Evolutionary conservation across 106 monocot genomes (phyloP), one percentile per base, ranked within the genome.

Genomic region (Xerophyta viscosa): DNA sequence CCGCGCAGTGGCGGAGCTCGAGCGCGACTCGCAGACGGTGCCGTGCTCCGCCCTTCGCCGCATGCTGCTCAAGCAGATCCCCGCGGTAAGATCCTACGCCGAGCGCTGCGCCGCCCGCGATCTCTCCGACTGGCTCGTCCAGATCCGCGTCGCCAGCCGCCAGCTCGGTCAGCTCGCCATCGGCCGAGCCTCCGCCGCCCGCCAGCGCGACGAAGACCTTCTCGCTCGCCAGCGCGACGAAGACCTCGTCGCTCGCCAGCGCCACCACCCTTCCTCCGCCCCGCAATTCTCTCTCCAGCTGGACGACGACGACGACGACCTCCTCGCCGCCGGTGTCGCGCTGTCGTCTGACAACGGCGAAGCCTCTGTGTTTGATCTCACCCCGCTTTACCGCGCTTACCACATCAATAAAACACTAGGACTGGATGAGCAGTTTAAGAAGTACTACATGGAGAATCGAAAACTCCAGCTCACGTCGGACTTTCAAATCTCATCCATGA

Each of bases 391-490:
- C 69, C 63, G 90, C 12, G 98, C 90, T 2, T 83, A 69, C 73
- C 98, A 98, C 41, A 80, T 98, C 26, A 67, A 90, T 63, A 78
- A 77, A 24, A 98, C 98, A 21, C 66, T 98, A 19, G 86, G 79
- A 12, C 62, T 86, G 4, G 61, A 71, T 37, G 90, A 86, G 24
- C 76, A 79, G 21, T 98, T 98, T 69, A 82, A 75, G 69, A 71
- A 69, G 65, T 90, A 98, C 44, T 98, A 98, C 61, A 69, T 77
- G 23, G 98, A 98, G 77, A 98, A 98, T 57, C 66, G 98, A 51
- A 98, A 98, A 71, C 79, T 98, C 48, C 98, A 98, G 79, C 82
- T 98, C 17, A 90, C 98, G 11, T 90, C 98, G 3, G 98, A 98
- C 44, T 98, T 90, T 58, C 90, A 98, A 74, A 86, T 98, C 4